Conservation (phyloP, 2,329 filamentous ascomycete genomes). For the Monilinia fructigena region DNA sequence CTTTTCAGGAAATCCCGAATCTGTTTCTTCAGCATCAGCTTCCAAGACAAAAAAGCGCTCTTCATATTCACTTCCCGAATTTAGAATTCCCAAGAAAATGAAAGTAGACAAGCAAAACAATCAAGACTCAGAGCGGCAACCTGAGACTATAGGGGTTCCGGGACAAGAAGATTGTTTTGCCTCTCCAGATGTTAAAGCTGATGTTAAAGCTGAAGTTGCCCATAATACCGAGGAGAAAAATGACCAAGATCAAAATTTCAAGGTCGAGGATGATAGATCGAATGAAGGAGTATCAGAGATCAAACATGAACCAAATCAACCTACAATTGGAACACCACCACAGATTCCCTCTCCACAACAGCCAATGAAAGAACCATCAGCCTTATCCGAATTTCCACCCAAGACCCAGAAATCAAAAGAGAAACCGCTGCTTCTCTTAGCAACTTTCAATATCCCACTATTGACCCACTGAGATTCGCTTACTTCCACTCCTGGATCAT, state of each 20-base stretch:
- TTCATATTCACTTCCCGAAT: background rate
- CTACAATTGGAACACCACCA: background rate
- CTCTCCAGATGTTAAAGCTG: background rate
- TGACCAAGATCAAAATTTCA: background rate
- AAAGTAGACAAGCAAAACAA: background rate
- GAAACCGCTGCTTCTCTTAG: background rate
- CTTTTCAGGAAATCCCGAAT: background rate
- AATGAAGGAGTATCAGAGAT: background rate
- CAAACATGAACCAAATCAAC: background rate
- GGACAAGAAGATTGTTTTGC: background rate
- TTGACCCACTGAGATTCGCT: constrained; percentile 19
- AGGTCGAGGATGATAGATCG: background rate
- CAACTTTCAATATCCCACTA: constrained; percentile 4
- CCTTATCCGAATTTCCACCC: background rate
- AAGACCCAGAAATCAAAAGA: background rate
- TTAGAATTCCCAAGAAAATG: background rate
- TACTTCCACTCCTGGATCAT: constrained; percentile 24
- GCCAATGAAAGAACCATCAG: background rate
- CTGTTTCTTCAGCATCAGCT: background rate
- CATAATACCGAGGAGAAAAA: background rate
- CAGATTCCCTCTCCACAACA: background rate
- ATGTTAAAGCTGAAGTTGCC: background rate
- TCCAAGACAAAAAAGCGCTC: background rate
- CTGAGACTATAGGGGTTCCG: background rate
- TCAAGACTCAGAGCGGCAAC: background rate